Base-by-base conservation (phyloP, 2,329 filamentous ascomycete genomes). In the Mycosphaerella arachidis region DNA sequence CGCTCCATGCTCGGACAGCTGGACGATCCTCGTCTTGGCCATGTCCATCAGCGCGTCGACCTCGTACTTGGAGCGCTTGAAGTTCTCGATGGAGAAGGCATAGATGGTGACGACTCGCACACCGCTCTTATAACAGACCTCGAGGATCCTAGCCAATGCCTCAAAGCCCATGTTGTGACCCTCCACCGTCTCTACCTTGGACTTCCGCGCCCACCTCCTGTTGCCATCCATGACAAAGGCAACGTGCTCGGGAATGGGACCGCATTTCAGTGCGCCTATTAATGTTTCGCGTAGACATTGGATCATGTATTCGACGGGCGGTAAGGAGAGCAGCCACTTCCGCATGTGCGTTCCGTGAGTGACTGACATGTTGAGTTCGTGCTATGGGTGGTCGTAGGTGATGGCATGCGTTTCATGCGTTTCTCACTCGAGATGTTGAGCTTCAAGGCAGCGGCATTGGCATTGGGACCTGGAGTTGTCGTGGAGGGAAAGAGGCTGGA, bases 191-290 rank as follows among this genome's bases (percentile, higher is more conserved):
- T 99, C 94, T 73, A 99, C 96, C 65, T 93, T 87, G 77, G 94
- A 91, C 64, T 83, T 89, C 63, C 90, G 84, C 13, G 94, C 94
- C 78, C 95, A 99, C 50, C 94, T 88, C 70, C 94, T 82, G 77
- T 99, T 99, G 58, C 94, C 94, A 74, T 99, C 94, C 94, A 99
- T 99, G 68, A 97, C 93, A 72, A 99, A 99, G n/a, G 94, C 94
- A 62, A 99, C 86, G 84, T 99, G 94, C 71, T 91, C 87, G 9
- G 94, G 94, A 57, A 99, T 88, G 1, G 92, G 91, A 0, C 94
- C 94, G 76, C 97, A 93, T 71, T 88, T 88, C 56, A 97, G 78
- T 53, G 92, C 89, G 57, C 91, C 91, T 68, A 99, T 94, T 63
- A 97, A 82, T 54, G 96, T 79, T 73, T 96, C 90, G 64, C 91